phyloP scores from a whole-genome alignment of 2,329 filamentous ascomycete species.

The Colletotrichum higginsianum region DNA sequence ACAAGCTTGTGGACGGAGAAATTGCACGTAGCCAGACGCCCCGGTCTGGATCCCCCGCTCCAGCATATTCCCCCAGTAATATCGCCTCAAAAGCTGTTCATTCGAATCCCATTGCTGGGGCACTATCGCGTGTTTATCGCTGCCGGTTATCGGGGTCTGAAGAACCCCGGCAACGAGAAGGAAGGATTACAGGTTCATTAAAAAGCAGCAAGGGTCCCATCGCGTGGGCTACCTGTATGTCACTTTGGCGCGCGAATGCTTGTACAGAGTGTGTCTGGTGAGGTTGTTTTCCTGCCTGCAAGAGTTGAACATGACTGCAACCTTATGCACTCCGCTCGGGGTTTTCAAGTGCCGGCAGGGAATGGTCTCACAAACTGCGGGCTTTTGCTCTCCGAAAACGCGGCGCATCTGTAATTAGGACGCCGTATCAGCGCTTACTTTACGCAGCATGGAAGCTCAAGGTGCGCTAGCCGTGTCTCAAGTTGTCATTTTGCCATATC shows the following conservation, averaged over 20 bases:
- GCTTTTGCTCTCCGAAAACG: neutral
- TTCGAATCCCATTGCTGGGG: constrained; percentile 17
- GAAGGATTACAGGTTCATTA: neutral
- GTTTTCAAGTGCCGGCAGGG: constrained; percentile 7
- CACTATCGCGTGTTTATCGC: neutral
- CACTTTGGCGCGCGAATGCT: constrained; percentile 25
- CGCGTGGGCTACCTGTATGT: constrained; percentile 21
- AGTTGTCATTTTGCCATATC: neutral
- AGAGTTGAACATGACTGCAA: neutral
- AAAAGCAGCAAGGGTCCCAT: constrained; percentile 1
- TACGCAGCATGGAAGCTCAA: neutral
- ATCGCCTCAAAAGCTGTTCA: constrained; percentile 15
- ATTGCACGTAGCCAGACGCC: constrained; percentile 19
- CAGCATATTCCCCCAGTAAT: constrained; percentile 29
- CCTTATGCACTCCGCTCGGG: constrained; percentile 6
- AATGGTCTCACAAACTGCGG: neutral
- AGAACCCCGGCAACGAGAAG: constrained; percentile 16
- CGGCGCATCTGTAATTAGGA: neutral
- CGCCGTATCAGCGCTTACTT: neutral
- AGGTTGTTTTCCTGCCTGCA: neutral
- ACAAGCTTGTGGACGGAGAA: constrained; percentile 37
- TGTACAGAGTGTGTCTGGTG: constrained; percentile 4
- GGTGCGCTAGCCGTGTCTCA: neutral
- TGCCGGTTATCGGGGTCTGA: neutral
- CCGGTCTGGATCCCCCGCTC: constrained; percentile 20